Conservation (phyloP, 257 asterid species). For the Solanum appendiculatum region DNA sequence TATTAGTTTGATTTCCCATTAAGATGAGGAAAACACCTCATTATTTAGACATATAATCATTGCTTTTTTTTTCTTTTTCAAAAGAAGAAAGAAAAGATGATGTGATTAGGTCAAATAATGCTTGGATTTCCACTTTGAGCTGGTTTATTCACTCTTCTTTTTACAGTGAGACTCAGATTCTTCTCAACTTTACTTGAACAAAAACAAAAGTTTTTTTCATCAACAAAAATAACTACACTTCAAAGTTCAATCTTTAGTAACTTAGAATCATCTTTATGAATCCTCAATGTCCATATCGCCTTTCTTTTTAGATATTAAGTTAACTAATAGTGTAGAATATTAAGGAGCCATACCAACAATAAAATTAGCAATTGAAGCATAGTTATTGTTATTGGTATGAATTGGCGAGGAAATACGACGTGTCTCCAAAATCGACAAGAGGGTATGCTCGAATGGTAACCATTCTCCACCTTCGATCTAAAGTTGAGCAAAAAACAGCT, state of each 20-base stretch:
- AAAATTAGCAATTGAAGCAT: background rate
- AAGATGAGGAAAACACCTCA: background rate
- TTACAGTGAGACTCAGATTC: background rate
- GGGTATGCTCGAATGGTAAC: fast-evolving
- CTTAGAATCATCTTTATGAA: background rate
- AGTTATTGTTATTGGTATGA: no score
- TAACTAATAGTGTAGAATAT: background rate
- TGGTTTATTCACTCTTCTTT: background rate
- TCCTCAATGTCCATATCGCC: background rate
- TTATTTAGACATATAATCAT: background rate
- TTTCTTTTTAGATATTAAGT: background rate
- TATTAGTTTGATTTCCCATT: background rate
- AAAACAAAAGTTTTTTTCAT: background rate
- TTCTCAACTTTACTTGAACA: background rate
- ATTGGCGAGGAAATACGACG: no score
- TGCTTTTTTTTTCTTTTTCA: background rate
- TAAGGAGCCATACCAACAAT: background rate
- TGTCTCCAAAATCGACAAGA: no score
- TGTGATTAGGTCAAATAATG: background rate
- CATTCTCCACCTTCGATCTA: background rate
- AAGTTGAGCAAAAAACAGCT: background rate
- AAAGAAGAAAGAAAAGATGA: background rate
- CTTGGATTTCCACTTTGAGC: background rate
- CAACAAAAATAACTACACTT: background rate
- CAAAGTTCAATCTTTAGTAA: background rate